Evolutionary conservation across 139 green algal species (phyloP).

Genomic region (Deuterostichococcus epilithicus): DNA sequence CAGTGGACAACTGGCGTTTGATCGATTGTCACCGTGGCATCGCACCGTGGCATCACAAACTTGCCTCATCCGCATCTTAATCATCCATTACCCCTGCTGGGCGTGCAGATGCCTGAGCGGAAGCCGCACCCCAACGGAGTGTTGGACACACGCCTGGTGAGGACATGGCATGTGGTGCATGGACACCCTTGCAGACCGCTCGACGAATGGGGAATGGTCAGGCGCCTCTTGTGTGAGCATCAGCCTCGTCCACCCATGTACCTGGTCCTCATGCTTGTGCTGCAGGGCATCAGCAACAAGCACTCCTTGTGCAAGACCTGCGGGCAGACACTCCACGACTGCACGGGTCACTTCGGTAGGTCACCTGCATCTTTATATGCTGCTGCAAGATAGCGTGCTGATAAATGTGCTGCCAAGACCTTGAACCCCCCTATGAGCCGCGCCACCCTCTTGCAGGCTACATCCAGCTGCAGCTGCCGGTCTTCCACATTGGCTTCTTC

Average conservation of each 20-base stretch:
- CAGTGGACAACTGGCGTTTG: too few relatives aligned
- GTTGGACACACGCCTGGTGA: conserved; percentile 81
- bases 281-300: conserved; percentile 76
- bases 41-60: too few relatives aligned
- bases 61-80: too few relatives aligned
- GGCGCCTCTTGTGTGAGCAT: not conserved
- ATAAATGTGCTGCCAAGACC: not conserved
- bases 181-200: not conserved
- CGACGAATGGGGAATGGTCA: not conserved
- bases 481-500: conserved; percentile 99
- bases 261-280: not conserved
- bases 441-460: conserved; percentile 54
- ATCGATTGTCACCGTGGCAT: too few relatives aligned
- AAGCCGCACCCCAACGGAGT: conserved; percentile 75
- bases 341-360: conserved; percentile 90
- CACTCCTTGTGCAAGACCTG: conserved; percentile 84
- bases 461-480: conserved; percentile 93
- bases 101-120: conserved; percentile 77
- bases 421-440: not conserved
- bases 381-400: not conserved
- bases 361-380: not conserved
- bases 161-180: not conserved
- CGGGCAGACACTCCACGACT: conserved; percentile 85
- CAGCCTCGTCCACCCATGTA: too few relatives aligned
- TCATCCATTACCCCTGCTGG: too few relatives aligned